Conservation (phyloP, 2,329 filamentous ascomycete species). For the Arthrobotrys entomopaga region DNA sequence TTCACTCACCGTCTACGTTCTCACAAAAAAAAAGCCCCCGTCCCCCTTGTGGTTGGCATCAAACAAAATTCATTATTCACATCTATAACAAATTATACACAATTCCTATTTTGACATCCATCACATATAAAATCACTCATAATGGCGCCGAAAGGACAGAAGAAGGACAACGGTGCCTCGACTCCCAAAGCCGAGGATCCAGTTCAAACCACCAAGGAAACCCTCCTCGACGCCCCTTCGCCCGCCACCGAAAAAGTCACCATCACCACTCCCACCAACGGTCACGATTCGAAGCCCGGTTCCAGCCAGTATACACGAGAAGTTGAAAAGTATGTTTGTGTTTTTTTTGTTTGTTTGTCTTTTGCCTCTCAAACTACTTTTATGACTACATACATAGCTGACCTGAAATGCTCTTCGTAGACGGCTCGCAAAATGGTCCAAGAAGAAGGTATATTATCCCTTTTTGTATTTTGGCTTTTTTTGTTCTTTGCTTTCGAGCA, state of each 20-base stretch:
- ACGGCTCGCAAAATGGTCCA: conserved; percentile 50
- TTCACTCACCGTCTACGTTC: not conserved
- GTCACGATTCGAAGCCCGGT: conserved; percentile 26
- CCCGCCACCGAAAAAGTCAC: conserved; percentile 28
- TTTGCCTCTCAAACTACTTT: not conserved
- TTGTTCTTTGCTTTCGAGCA: not conserved
- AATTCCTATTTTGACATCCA: conserved; percentile 15
- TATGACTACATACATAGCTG: not conserved
- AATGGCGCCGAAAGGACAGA: conserved; percentile 41
- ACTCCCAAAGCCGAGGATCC: conserved; percentile 51
- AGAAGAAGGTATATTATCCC: conserved; percentile 49
- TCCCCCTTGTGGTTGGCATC: not conserved
- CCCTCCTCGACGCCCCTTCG: conserved; percentile 38
- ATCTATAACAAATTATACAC: not conserved
- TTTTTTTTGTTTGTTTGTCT: not conserved
- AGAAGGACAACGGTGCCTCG: conserved; percentile 45
- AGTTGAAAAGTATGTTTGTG: conserved; percentile 41
- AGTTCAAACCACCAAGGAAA: conserved; percentile 32
- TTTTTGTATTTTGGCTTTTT: too few relatives aligned
- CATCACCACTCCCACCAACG: conserved; percentile 16
- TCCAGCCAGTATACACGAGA: conserved; percentile 41
- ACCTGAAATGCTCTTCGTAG: conserved; percentile 1
- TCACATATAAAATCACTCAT: conserved; percentile 4
- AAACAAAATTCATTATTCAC: not conserved
- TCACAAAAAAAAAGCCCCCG: conserved; percentile 9